Evolutionary conservation across 2,329 filamentous ascomycete genomes (phyloP).

Genomic region (Fusarium humuli): DNA sequence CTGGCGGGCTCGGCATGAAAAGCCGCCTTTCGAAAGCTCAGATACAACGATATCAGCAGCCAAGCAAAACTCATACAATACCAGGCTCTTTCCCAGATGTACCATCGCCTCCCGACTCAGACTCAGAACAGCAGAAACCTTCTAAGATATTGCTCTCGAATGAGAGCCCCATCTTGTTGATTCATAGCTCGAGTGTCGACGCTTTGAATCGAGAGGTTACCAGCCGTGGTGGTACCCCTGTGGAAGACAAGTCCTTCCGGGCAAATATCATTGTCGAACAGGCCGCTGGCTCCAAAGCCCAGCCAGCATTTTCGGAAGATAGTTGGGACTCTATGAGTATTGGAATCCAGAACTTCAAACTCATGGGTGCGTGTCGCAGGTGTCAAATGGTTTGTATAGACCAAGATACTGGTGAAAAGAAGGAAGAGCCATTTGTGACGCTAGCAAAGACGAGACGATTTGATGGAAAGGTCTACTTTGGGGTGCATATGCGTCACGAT

Average conservation of each 20-base stretch:
- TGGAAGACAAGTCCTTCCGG: conserved; percentile 81
- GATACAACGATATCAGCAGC: conserved; percentile 68
- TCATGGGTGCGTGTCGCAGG: conserved; percentile 85
- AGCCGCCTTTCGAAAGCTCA: conserved; percentile 79
- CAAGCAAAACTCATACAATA: conserved; percentile 47
- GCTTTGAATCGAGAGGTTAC: conserved; percentile 80
- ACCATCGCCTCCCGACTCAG: conserved; percentile 69
- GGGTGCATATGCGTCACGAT: conserved; percentile 78
- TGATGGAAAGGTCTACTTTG: conserved; percentile 89
- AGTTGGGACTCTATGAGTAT: conserved; percentile 77
- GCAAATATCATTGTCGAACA: conserved; percentile 81
- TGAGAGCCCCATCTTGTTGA: conserved; percentile 90
- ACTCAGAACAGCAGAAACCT: conserved; percentile 56
- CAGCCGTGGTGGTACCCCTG: conserved; percentile 69
- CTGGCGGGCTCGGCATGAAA: conserved; percentile 68
- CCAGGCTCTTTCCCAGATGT: conserved; percentile 67
- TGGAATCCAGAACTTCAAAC: conserved; percentile 71
- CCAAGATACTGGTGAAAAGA: conserved; percentile 80
- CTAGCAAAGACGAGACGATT: conserved; percentile 87
- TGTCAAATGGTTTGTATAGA: conserved; percentile 98
- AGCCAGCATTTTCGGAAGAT: conserved; percentile 81
- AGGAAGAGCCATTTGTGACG: conserved; percentile 88
- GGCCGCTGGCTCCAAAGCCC: conserved; percentile 55
- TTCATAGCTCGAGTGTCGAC: conserved; percentile 83
- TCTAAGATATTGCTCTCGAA: conserved; percentile 84